Base-by-base conservation (phyloP, 306 rosid genomes). In the Cicer yamashitae region DNA sequence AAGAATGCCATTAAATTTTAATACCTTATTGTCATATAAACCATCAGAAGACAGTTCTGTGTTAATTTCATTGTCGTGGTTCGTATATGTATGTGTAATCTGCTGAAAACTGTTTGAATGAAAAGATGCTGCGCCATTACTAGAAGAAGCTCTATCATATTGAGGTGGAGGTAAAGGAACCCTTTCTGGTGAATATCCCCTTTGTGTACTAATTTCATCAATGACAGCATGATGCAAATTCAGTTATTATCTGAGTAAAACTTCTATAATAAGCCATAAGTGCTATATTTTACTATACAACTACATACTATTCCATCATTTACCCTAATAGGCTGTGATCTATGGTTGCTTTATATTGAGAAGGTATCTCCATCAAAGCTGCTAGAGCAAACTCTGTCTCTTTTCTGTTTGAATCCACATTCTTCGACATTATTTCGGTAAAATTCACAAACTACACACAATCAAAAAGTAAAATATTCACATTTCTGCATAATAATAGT, bases 311-410 rank as follows among this genome's bases (percentile, higher is more conserved):
- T 73, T 79, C 10, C 62, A 51, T 11, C 14, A 46, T 84, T 89
- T 87, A 91, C 97, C 97, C 97, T 73, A 93, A 81, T 65, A 93
- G 10, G 58, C 91, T 89, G 45, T 51, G 96, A 69, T 88, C 97
- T 50, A 93, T 57, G 71, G 92, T 93, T 65, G 98, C 98, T 84
- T 91, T 88, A 63, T 93, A 93, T 70, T 93, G 98, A 64, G 97
- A 82, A 77, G 98, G 98, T 75, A 93, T 93, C 85, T 93, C 97
- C 98, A 93, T 93, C 85, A 93, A 77, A 70, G 98, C 91, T 67
- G 91, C 67, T 30, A 93, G 93, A 64, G 96, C 87, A 83, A 93
- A 93, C 6, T 89, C 90, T 37, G 89, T 83, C 79, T 87, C 84
- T 75, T 87, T 93, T 75, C 84, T 88, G 46, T 69, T 39, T 37